These are phyloP conservation scores for Penicillium decumbens DNA, from an alignment of 2,329 filamentous ascomycete genomes.

Conservation along the genomic window DNA sequence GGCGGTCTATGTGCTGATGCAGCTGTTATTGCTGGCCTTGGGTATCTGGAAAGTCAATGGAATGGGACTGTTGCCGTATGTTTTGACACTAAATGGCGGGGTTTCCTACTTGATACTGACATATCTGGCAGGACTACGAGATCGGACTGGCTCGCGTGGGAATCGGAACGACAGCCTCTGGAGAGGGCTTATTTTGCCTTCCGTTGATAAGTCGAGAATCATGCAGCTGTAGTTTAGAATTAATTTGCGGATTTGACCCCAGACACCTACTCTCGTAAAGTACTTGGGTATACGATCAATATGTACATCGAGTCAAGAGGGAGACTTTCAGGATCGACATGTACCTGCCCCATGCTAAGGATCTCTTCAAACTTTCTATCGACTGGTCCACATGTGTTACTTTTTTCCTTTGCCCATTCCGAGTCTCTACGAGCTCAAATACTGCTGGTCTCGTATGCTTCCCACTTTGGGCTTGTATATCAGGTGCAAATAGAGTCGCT, in stretches of 20 bases:
- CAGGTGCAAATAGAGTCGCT: too few species aligned
- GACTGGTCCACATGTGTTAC: background rate
- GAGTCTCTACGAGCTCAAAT: too few species aligned
- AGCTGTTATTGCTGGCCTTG: conserved; percentile 74
- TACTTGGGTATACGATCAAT: background rate
- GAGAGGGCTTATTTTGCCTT: conserved; percentile 63
- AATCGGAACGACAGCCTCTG: conserved; percentile 64
- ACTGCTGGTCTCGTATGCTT: too few species aligned
- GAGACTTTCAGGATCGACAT: background rate
- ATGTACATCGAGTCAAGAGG: background rate
- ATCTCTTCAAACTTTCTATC: background rate
- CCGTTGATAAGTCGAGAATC: conserved; percentile 21
- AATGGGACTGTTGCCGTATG: conserved; percentile 90
- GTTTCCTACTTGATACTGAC: conserved; percentile 9
- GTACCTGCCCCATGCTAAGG: background rate
- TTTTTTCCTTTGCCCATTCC: background rate
- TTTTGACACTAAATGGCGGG: conserved; percentile 21
- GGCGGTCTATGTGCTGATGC: conserved; percentile 79
- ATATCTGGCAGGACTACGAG: conserved; percentile 67
- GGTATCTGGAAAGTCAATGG: conserved; percentile 95
- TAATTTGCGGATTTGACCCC: background rate
- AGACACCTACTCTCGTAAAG: background rate
- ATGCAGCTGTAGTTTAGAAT: background rate
- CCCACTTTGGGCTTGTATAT: too few species aligned
- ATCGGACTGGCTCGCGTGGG: conserved; percentile 98